phyloP scores from a whole-genome alignment of 257 asterid species.

The Hygrophila difformis region DNA sequence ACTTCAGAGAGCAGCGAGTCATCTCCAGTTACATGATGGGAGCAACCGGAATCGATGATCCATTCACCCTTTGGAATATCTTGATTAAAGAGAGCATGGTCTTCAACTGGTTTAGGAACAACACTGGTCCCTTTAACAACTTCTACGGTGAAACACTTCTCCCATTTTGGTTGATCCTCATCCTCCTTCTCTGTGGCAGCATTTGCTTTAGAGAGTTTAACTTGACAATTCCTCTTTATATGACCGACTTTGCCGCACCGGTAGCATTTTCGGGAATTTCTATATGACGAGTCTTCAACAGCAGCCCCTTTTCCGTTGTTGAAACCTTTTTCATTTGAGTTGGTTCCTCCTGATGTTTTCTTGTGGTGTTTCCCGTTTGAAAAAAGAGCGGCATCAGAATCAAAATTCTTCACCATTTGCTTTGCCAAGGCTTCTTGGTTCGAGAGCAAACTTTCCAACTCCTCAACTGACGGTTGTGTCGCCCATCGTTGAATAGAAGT shows the following conservation, averaged over 20 bases:
- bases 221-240: neutral
- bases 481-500: conserved; percentile 11
- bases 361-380: neutral
- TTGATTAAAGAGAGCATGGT: too few relatives aligned
- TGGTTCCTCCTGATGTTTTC: neutral
- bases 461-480: neutral
- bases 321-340: too few relatives aligned
- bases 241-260: neutral
- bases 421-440: conserved; percentile 12
- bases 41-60: conserved; percentile 8
- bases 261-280: neutral
- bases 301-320: neutral
- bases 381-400: neutral
- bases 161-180: conserved; percentile 2
- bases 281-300: too few relatives aligned
- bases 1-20: neutral
- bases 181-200: neutral
- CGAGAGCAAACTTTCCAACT: neutral
- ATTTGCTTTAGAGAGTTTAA: neutral
- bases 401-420: conserved; percentile 1
- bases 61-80: too few relatives aligned
- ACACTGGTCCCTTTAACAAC: too few relatives aligned
- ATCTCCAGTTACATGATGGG: neutral
- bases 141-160: neutral
- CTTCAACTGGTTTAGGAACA: too few relatives aligned